Evolutionary conservation across 768 basidiomycete genomes (phyloP).

Genomic region (Gymnopilus dilepis): DNA sequence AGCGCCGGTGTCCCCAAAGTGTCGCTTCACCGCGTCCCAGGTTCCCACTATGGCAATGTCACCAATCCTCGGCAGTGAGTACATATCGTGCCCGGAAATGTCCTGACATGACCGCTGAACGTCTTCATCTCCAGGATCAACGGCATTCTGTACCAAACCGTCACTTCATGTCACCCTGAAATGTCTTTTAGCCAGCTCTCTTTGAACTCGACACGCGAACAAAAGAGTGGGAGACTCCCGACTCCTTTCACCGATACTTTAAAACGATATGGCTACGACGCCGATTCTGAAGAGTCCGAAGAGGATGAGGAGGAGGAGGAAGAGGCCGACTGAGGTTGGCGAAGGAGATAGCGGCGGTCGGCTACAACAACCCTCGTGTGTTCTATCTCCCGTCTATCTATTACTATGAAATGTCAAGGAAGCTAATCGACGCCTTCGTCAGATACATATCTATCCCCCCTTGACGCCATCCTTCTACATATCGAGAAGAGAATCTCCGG

Average conservation of each 20-base stretch:
- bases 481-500: constrained; percentile 8
- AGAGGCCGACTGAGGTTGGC: neutral
- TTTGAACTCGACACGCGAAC: neutral
- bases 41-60: constrained; percentile 35
- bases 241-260: constrained; percentile 13
- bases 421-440: neutral
- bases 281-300: too few species aligned
- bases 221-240: neutral
- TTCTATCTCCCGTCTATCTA: neutral
- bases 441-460: constrained; percentile 1
- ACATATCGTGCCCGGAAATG: neutral
- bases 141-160: constrained; percentile 15
- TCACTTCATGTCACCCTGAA: constrained; percentile 18
- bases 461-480: constrained; percentile 6
- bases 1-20: constrained; percentile 26
- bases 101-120: neutral
- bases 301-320: constrained; percentile 3
- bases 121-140: constrained; percentile 16
- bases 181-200: constrained; percentile 7
- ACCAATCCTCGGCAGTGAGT: constrained; percentile 31
- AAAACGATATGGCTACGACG: constrained; percentile 6
- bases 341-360: neutral
- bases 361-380: neutral
- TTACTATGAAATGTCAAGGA: neutral
- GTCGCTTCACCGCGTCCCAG: constrained; percentile 28